phyloP scores from a whole-genome alignment of 139 green algal species.

The Coelastrella sp. region DNA sequence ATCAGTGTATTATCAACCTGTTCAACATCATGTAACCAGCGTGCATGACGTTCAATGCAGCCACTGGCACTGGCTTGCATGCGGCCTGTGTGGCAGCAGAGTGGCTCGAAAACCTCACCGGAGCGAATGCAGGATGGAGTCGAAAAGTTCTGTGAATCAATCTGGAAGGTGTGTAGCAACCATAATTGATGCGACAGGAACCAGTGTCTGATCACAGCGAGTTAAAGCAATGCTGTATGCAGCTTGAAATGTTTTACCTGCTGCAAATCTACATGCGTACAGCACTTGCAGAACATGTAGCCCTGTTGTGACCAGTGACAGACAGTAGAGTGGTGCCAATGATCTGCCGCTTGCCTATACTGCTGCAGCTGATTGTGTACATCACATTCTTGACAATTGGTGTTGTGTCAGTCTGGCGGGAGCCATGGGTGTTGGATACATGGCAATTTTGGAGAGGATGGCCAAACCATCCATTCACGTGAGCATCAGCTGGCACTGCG shows the following conservation, averaged over 20 bases:
- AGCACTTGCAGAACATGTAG: too few relatives aligned
- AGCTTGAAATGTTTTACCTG: too few relatives aligned
- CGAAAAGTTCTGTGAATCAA: conserved; percentile 60
- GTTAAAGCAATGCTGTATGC: too few relatives aligned
- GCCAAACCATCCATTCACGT: conserved; percentile 66
- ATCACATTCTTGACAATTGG: conserved; percentile 27
- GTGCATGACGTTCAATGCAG: background rate
- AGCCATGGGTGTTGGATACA: conserved; percentile 62
- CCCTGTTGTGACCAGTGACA: too few relatives aligned
- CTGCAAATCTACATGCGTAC: too few relatives aligned
- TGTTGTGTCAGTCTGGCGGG: conserved; percentile 31
- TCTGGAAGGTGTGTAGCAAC: conserved; percentile 63
- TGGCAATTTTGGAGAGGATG: conserved; percentile 64
- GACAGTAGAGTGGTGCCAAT: too few relatives aligned
- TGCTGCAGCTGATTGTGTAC: conserved; percentile 35
- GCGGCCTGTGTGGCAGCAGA: background rate
- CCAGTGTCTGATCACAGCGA: too few relatives aligned
- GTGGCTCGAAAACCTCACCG: background rate
- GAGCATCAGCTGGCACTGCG: conserved; percentile 35
- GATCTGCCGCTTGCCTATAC: background rate
- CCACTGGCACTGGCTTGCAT: background rate
- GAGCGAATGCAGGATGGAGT: conserved; percentile 24
- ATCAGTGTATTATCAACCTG: too few relatives aligned
- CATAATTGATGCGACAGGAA: too few relatives aligned
- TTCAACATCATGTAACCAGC: too few relatives aligned